A percentile compares a stretch with the other conserved stretches of the same genome.
These are phyloP conservation scores for Gossypium thurberi DNA, from an alignment of 345 rosid species.

Conservation along the genomic window DNA sequence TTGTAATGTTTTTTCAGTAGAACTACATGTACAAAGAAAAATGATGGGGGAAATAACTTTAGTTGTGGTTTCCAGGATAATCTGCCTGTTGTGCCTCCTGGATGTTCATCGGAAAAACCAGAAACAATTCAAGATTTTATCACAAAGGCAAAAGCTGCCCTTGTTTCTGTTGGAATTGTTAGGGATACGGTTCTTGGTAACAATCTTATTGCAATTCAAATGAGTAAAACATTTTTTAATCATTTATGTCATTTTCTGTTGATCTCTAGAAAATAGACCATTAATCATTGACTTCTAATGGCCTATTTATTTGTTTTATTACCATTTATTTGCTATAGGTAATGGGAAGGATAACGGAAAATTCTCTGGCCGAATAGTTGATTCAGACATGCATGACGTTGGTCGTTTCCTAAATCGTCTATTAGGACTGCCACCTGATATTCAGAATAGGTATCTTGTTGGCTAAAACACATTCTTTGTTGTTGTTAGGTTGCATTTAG, in stretches of 20 bases:
- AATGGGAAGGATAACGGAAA: constrained; percentile 79
- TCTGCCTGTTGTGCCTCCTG: constrained; percentile 92
- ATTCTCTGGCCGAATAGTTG: constrained; percentile 88
- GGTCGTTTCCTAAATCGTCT: constrained; percentile 94
- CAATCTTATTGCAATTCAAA: background rate
- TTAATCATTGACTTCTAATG: background rate
- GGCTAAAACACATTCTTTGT: constrained; percentile 8
- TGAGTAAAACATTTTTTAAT: background rate
- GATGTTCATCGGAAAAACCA: constrained; percentile 81
- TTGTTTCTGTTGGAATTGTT: constrained; percentile 95
- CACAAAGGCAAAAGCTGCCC: constrained; percentile 88
- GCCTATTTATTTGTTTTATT: background rate
- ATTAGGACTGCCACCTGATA: constrained; percentile 91
- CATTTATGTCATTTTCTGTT: background rate
- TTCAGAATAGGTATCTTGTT: constrained; percentile 73
- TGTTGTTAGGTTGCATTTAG: background rate
- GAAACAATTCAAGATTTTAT: constrained; percentile 78
- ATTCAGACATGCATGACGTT: constrained; percentile 98
- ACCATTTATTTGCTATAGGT: constrained; percentile 36
- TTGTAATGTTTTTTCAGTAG: constrained; percentile 7
- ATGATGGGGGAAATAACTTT: constrained; percentile 16
- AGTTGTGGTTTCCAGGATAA: constrained; percentile 55
- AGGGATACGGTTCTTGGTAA: constrained; percentile 82
- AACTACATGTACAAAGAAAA: constrained; percentile 9
- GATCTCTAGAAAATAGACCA: background rate